Percentiles rank a stretch among this genome's conserved stretches.
Evolutionary conservation across 257 asterid species (phyloP).

Genomic region (Nicotiana paniculata): DNA sequence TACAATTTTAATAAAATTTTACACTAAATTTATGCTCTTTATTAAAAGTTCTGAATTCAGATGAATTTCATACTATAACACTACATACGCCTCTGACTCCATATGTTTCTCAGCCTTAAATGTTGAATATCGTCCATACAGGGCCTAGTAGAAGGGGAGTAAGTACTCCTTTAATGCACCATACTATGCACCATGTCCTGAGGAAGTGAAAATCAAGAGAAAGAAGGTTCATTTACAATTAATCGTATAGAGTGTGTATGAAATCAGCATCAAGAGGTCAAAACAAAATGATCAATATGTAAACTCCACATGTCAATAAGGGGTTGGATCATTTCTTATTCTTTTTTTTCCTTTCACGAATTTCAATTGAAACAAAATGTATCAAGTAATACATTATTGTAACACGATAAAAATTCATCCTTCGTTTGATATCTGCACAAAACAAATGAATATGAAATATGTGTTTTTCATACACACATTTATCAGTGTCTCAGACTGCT

Average conservation of each 20-base stretch:
- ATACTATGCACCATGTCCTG: constrained; percentile 49
- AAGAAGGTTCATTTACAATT: constrained; percentile 44
- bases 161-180: constrained; percentile 53
- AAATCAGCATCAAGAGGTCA: constrained; percentile 27
- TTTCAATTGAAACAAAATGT: background rate
- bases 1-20: too few species aligned
- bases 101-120: too few species aligned
- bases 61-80: too few species aligned
- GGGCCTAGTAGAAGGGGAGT: constrained; percentile 32
- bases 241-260: background rate
- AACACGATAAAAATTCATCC: too few species aligned
- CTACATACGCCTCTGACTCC: too few species aligned
- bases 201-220: constrained; percentile 48
- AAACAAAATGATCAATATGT: background rate
- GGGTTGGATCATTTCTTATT: background rate
- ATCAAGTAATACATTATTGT: too few species aligned
- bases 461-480: too few species aligned
- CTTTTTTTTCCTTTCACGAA: background rate
- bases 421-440: too few species aligned
- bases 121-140: background rate
- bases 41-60: too few species aligned
- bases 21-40: too few species aligned
- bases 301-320: background rate
- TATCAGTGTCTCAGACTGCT: too few species aligned
- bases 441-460: too few species aligned